These are phyloP conservation scores for Funneliformis geosporum DNA, from an alignment of 192 early-diverging fungal genomes.

Conservation along the genomic window DNA sequence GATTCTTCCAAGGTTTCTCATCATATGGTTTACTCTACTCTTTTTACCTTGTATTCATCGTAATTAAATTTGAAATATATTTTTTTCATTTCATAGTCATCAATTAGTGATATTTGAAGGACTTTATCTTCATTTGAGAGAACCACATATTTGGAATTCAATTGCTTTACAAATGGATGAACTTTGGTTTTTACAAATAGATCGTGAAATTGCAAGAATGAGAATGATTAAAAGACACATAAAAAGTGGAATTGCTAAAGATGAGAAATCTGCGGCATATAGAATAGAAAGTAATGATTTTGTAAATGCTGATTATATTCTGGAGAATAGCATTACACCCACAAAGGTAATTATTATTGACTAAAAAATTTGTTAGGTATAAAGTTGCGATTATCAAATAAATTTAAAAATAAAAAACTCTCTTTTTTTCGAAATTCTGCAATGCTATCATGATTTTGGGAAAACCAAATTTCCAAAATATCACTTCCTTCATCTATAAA, in stretches of 20 bases:
- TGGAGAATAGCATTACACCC: slow-evolving; percentile 1
- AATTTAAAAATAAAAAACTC: no score
- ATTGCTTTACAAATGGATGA: slow-evolving; percentile 45
- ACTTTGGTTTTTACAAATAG: slow-evolving; percentile 47
- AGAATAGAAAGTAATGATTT: slow-evolving; percentile 28
- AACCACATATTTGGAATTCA: slow-evolving; percentile 42
- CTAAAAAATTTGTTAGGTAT: no score
- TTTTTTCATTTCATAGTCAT: slow-evolving; percentile 28
- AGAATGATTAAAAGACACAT: slow-evolving; percentile 50
- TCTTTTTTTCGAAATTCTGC: no score
- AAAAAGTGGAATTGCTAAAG: slow-evolving; percentile 21
- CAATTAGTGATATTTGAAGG: slow-evolving; percentile 55
- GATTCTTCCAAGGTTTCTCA: slow-evolving; percentile 37
- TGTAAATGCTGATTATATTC: slow-evolving; percentile 26
- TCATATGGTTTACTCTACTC: neutral
- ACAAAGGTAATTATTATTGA: neutral
- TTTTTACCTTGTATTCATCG: neutral
- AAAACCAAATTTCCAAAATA: no score
- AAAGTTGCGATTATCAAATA: no score
- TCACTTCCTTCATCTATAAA: no score
- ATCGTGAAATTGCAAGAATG: slow-evolving; percentile 37
- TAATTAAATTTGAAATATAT: neutral
- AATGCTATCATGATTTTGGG: no score
- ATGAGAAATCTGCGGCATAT: neutral
- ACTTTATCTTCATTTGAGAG: slow-evolving; percentile 49